These are phyloP conservation scores for Maudiozyma barnettii DNA, from an alignment of 805 yeast genomes.

Conservation along the genomic window DNA sequence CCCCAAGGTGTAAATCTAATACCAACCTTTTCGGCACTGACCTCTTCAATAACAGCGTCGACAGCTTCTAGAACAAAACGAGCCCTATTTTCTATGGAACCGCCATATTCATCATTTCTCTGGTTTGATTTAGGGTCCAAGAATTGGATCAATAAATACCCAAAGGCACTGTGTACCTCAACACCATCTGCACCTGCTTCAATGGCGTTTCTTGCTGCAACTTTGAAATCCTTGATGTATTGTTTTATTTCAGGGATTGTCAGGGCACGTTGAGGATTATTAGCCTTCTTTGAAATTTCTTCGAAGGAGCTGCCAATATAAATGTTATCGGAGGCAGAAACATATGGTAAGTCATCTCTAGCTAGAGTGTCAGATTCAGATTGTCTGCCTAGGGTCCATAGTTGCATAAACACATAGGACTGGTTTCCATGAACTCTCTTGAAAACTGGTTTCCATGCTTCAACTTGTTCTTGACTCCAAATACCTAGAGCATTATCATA, in stretches of 20 bases:
- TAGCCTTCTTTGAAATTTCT: slow-evolving; percentile 27
- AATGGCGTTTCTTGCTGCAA: slow-evolving; percentile 35
- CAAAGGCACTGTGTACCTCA: slow-evolving; percentile 60
- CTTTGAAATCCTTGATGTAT: slow-evolving; percentile 33
- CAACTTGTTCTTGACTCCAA: slow-evolving; percentile 36
- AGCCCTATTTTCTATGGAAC: slow-evolving; percentile 40
- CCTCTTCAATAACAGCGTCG: slow-evolving; percentile 38
- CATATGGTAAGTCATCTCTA: slow-evolving; percentile 29
- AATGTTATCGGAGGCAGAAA: slow-evolving; percentile 31
- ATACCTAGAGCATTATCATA: slow-evolving; percentile 39
- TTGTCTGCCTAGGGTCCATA: slow-evolving; percentile 40
- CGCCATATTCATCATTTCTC: slow-evolving; percentile 46
- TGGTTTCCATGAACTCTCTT: slow-evolving; percentile 41
- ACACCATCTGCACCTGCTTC: slow-evolving; percentile 44
- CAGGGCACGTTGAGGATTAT: slow-evolving; percentile 24
- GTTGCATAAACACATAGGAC: slow-evolving; percentile 36
- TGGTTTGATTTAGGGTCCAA: slow-evolving; percentile 37
- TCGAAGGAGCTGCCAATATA: slow-evolving; percentile 28
- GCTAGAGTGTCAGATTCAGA: slow-evolving; percentile 31
- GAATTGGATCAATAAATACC: slow-evolving; percentile 50
- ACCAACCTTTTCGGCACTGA: slow-evolving; percentile 43
- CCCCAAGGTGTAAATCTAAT: slow-evolving; percentile 39
- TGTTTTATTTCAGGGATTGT: slow-evolving; percentile 31
- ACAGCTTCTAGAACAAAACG: slow-evolving; percentile 38
- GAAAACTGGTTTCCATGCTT: slow-evolving; percentile 39